phyloP scores from a whole-genome alignment of 495 filamentous ascomycete species.

The Neurospora sp. region DNA sequence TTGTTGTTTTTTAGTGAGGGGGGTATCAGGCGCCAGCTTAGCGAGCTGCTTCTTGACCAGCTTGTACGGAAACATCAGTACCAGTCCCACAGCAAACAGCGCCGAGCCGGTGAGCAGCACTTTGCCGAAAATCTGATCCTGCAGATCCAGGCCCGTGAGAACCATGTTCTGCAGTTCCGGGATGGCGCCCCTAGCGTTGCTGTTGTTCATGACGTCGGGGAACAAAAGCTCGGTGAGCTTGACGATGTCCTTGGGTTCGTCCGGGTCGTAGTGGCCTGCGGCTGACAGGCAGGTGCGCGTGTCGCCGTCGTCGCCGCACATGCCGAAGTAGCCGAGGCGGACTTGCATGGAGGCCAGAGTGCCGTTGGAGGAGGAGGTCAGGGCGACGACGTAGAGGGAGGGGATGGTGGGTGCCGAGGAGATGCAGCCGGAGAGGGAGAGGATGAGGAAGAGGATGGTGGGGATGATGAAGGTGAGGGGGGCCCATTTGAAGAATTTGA shows the following conservation, averaged over 20 bases:
- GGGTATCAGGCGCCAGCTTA: slow-evolving; percentile 6
- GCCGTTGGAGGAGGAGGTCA: slow-evolving; percentile 13
- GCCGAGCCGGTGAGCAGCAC: slow-evolving; percentile 13
- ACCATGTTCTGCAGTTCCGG: slow-evolving; percentile 11
- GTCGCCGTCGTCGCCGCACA: slow-evolving; percentile 19
- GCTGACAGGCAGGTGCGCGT: slow-evolving; percentile 15
- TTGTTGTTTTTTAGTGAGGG: not conserved
- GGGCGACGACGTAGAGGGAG: slow-evolving; percentile 20
- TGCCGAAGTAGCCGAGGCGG: slow-evolving; percentile 28
- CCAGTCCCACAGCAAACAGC: slow-evolving; percentile 25
- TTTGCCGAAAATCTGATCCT: slow-evolving; percentile 13
- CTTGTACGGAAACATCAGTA: slow-evolving; percentile 10
- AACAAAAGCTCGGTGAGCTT: not conserved
- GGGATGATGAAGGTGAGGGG: not conserved
- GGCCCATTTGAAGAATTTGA: not conserved
- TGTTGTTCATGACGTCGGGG: not conserved
- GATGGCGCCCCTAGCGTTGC: not conserved
- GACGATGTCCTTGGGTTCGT: slow-evolving; percentile 9
- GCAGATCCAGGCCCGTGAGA: slow-evolving; percentile 16
- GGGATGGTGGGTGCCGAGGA: slow-evolving; percentile 20
- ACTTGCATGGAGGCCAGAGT: slow-evolving; percentile 8
- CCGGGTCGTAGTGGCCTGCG: slow-evolving; percentile 1
- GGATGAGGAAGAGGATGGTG: not conserved
- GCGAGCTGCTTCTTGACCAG: slow-evolving; percentile 2
- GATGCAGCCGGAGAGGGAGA: slow-evolving; percentile 22